Evolutionary conservation across 1,284 basidiomycete genomes (phyloP).

Genomic region (Psilocybe mexicana): DNA sequence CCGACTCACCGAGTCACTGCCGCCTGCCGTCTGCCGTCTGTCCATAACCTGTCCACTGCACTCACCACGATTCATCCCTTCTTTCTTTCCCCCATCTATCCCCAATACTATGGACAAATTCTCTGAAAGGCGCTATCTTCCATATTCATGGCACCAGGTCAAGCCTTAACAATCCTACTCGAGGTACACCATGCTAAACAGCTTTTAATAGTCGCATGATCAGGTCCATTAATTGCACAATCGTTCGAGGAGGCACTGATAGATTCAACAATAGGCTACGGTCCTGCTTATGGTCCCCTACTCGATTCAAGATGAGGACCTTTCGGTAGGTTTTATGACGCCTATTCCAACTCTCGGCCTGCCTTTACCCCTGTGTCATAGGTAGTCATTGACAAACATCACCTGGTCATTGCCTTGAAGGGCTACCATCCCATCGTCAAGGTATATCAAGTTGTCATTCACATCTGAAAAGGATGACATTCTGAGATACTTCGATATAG

Average conservation of each 20-base stretch:
- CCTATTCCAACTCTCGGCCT: background rate
- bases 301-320: constrained; percentile 67
- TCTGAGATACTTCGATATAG: constrained; percentile 36
- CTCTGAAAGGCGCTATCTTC: constrained; percentile 43
- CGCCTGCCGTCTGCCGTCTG: constrained; percentile 7
- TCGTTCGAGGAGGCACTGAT: constrained; percentile 11
- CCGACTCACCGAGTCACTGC: constrained; percentile 20
- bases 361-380: constrained; percentile 26
- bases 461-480: background rate
- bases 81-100: constrained; percentile 5
- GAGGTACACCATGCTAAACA: constrained; percentile 18
- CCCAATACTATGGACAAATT: constrained; percentile 35
- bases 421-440: constrained; percentile 71
- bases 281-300: constrained; percentile 72
- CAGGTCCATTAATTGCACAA: constrained; percentile 45
- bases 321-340: constrained; percentile 49
- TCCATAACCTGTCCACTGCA: constrained; percentile 1
- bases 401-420: constrained; percentile 69
- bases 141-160: constrained; percentile 68
- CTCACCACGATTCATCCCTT: constrained; percentile 15
- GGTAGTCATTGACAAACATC: constrained; percentile 70
- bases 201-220: constrained; percentile 56
- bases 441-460: constrained; percentile 37
- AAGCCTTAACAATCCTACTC: constrained; percentile 16
- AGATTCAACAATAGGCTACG: constrained; percentile 56